Evolutionary conservation across 495 filamentous ascomycete genomes (phyloP).

Genomic region (Penicilliopsis zonata): DNA sequence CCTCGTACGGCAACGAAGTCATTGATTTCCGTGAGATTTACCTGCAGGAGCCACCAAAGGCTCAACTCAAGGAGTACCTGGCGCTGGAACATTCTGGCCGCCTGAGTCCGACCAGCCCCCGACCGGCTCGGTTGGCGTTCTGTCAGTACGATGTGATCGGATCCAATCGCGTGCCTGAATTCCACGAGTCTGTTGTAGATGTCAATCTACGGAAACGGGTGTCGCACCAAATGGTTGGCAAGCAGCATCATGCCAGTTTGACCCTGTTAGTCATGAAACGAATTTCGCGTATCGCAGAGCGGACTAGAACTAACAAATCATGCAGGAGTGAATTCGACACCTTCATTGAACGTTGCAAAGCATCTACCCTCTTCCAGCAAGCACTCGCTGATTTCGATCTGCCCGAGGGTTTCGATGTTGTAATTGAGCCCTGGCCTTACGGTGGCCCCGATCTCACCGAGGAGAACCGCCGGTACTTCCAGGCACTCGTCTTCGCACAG

Average conservation of each 20-base stretch:
- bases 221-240: conserved; percentile 40
- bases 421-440: conserved; percentile 64
- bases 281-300: not conserved
- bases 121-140: conserved; percentile 47
- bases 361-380: conserved; percentile 47
- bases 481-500: conserved; percentile 38
- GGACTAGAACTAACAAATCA: conserved; percentile 8
- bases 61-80: conserved; percentile 32
- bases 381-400: conserved; percentile 49
- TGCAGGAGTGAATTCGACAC: conserved; percentile 46
- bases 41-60: conserved; percentile 39
- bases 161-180: conserved; percentile 41
- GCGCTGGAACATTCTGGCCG: conserved; percentile 37
- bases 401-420: conserved; percentile 49
- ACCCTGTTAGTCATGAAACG: conserved; percentile 35
- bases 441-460: conserved; percentile 45
- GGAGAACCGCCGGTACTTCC: conserved; percentile 43
- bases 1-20: conserved; percentile 25
- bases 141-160: conserved; percentile 57
- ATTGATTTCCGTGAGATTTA: conserved; percentile 42
- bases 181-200: conserved; percentile 53
- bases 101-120: conserved; percentile 30
- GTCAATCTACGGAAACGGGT: conserved; percentile 34
- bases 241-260: conserved; percentile 47
- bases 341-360: conserved; percentile 48